A percentile compares a stretch with the other conserved stretches of the same genome.
Evolutionary conservation across 73 alveolate species (phyloP).

Genomic region (Blepharisma stoltei): DNA sequence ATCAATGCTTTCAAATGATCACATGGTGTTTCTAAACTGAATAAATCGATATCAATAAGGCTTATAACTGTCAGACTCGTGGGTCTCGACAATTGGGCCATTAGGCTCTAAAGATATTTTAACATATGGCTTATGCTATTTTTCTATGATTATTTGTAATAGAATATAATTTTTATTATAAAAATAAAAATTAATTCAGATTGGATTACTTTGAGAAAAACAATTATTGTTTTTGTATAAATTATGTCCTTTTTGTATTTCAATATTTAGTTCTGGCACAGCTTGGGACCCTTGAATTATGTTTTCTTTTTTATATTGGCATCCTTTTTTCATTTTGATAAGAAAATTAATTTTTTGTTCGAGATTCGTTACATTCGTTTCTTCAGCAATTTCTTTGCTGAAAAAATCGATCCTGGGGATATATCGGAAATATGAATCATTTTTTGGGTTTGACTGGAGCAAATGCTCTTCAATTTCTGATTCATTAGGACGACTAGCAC

Average conservation of each 20-base stretch:
- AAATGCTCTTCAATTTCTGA: slow-evolving; percentile 17
- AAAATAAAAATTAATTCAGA: no score
- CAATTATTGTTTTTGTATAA: not conserved
- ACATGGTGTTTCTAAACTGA: not conserved
- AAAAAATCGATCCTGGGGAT: not conserved
- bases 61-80: not conserved
- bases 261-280: not conserved
- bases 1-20: not conserved
- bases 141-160: no score
- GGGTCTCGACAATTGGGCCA: slow-evolving; percentile 1
- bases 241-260: slow-evolving; percentile 2
- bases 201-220: not conserved
- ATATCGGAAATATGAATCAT: not conserved
- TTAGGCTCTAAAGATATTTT: slow-evolving; percentile 13
- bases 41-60: slow-evolving; percentile 11
- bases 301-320: not conserved
- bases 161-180: no score
- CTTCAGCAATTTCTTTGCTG: not conserved
- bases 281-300: not conserved
- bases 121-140: not conserved
- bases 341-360: not conserved
- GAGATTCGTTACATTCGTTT: not conserved
- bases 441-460: not conserved
- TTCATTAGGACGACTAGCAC: not conserved
- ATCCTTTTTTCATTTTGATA: not conserved